phyloP scores from a whole-genome alignment of 306 rosid species.

The Trifolium dubium region DNA sequence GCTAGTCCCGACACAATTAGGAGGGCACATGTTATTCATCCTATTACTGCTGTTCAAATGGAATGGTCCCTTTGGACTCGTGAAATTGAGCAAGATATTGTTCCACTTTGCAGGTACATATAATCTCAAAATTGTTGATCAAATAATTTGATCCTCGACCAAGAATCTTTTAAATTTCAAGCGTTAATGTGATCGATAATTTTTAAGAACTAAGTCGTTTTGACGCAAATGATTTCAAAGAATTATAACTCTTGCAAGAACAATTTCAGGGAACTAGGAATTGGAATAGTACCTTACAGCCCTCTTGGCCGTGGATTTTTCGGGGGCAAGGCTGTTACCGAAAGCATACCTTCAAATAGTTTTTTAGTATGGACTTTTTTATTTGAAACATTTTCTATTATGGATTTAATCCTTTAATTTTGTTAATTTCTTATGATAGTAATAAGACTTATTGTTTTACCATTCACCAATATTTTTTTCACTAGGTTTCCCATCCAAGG shows the following conservation, averaged over 20 bases:
- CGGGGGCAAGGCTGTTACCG: constrained; percentile 65
- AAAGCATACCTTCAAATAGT: constrained; percentile 62
- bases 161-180: too few species aligned
- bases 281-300: constrained; percentile 82
- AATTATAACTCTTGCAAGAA: not conserved
- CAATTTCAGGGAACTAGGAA: constrained; percentile 70
- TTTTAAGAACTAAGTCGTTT: too few species aligned
- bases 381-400: constrained; percentile 34
- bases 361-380: constrained; percentile 40
- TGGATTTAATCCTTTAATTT: constrained; percentile 10
- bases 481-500: constrained; percentile 59
- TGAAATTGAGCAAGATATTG: constrained; percentile 66
- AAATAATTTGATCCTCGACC: too few species aligned
- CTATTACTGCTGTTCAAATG: constrained; percentile 71
- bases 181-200: too few species aligned
- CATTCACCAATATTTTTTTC: constrained; percentile 12
- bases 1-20: constrained; percentile 67
- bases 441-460: not conserved
- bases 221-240: too few species aligned
- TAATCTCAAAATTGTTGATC: too few species aligned
- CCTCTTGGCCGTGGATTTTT: constrained; percentile 92
- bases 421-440: not conserved
- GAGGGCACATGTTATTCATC: constrained; percentile 81
- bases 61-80: constrained; percentile 85
- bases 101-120: constrained; percentile 63